These are phyloP conservation scores for Russula foetens DNA, from an alignment of 768 basidiomycete species.

Conservation along the genomic window DNA sequence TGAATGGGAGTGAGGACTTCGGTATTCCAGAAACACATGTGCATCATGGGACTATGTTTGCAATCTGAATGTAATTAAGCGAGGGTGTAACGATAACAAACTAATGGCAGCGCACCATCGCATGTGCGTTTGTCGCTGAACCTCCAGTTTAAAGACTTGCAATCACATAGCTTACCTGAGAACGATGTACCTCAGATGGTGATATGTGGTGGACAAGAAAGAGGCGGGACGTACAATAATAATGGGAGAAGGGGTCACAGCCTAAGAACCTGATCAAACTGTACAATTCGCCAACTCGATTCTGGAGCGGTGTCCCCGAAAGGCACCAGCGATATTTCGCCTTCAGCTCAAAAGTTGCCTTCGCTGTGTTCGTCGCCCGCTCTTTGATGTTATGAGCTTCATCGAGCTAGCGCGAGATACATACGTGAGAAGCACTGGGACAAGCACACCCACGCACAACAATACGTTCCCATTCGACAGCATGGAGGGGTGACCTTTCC, in stretches of 20 bases:
- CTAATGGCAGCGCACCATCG: constrained; percentile 46
- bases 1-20: constrained; percentile 95
- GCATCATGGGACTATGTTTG: constrained; percentile 79
- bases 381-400: constrained; percentile 99
- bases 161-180: constrained; percentile 80
- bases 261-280: constrained; percentile 88
- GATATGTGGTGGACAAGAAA: neutral
- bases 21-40: constrained; percentile 95
- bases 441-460: constrained; percentile 52
- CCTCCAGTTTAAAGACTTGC: constrained; percentile 93
- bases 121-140: constrained; percentile 79
- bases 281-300: constrained; percentile 96
- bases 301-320: constrained; percentile 93
- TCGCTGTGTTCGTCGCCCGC: constrained; percentile 88
- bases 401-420: constrained; percentile 49
- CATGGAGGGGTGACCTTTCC: constrained; percentile 81
- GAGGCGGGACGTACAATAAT: constrained; percentile 59
- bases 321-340: constrained; percentile 88
- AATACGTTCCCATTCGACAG: constrained; percentile 76
- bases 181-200: constrained; percentile 1
- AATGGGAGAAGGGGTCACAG: constrained; percentile 84
- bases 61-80: constrained; percentile 43
- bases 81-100: neutral
- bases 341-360: constrained; percentile 84
- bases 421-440: constrained; percentile 1